Conservation (phyloP, 2,329 filamentous ascomycete genomes). For the Pseudocercospora crystallina region DNA sequence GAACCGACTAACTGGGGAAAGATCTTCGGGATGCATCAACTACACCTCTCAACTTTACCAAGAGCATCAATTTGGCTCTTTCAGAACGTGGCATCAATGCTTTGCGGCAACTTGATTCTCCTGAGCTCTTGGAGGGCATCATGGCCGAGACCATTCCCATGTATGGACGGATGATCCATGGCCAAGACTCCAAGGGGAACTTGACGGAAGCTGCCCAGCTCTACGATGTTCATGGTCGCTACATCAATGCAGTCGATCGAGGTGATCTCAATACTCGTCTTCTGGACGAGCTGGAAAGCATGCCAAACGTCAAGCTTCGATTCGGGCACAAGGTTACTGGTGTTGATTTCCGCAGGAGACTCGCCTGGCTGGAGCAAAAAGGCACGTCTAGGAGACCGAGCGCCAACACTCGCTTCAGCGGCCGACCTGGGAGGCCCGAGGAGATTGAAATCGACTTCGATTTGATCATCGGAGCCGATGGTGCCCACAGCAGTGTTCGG, state of each 20-base stretch:
- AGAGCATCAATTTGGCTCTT: conserved; percentile 95
- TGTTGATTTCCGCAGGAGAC: conserved; percentile 74
- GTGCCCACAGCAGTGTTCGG: conserved; percentile 85
- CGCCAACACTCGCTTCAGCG: conserved; percentile 21
- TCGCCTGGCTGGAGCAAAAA: conserved; percentile 79
- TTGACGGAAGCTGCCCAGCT: conserved; percentile 78
- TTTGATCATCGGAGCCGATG: conserved; percentile 90
- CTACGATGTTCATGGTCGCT: conserved; percentile 84
- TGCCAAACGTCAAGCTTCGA: conserved; percentile 86
- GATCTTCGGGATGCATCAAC: conserved; percentile 84
- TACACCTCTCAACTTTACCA: conserved; percentile 88
- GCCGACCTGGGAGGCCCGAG: conserved; percentile 25
- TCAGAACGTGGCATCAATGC: conserved; percentile 93
- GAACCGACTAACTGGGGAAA: conserved; percentile 40
- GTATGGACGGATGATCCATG: conserved; percentile 95
- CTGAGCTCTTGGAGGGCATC: conserved; percentile 70
- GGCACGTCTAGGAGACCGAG: conserved; percentile 22
- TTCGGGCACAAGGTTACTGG: conserved; percentile 94
- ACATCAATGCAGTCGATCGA: conserved; percentile 82
- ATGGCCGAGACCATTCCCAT: conserved; percentile 83
- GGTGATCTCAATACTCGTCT: conserved; percentile 78
- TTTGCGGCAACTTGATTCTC: conserved; percentile 67
- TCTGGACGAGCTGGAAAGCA: conserved; percentile 76
- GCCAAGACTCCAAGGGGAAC: conserved; percentile 61
- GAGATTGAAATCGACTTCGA: conserved; percentile 89